Evolutionary conservation across 2,329 filamentous ascomycete species (phyloP), one percentile per base, ranked within the genome.

Genomic region (Coniella lustricola): DNA sequence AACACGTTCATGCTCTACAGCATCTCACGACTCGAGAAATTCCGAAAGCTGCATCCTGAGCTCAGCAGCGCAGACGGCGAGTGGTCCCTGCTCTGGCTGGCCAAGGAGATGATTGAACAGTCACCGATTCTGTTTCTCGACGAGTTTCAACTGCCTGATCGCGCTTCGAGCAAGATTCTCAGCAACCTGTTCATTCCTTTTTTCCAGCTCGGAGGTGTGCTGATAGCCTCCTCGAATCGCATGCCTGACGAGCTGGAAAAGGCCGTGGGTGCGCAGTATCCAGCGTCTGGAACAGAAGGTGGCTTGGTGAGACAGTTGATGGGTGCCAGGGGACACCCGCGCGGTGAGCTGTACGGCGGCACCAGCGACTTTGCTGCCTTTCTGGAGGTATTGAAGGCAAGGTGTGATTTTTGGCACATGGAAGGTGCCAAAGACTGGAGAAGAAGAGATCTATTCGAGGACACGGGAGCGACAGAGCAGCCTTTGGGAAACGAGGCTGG

Each of bases 321-420:
- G 22, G 73, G 71, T 3, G 58, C 69, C 17, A 37, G 33, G 45
- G 59, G 57, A 56, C 57, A 62, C 47, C 56, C 61, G 22, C 68
- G 62, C 49, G 72, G 77, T 7, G 74, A 76, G 41, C 62, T 82
- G 35, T 81, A 76, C 57, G 75, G 77, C 1, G 69, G 76, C 34
- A 76, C 77, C 39, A 85, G 84, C 47, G 87, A 91, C 59, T 91
- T 90, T 68, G 78, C 83, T 2, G 75, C 75, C 2, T 91, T 93
- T 54, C 68, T 91, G 9, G 83, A 90, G 37, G 81, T 91, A 0
- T 62, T 91, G 32, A 86, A 85, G 60, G 83, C 85, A 9, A 74
- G 87, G 47, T 91, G 87, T 60, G 86, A 91, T 57, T 82, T 90
- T 43, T 90, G 85, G 85, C 84, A 90, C 61, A 90, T 91, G 77